These are phyloP conservation scores for Thelonectria olida DNA, from an alignment of 2,329 filamentous ascomycete genomes.

Conservation along the genomic window DNA sequence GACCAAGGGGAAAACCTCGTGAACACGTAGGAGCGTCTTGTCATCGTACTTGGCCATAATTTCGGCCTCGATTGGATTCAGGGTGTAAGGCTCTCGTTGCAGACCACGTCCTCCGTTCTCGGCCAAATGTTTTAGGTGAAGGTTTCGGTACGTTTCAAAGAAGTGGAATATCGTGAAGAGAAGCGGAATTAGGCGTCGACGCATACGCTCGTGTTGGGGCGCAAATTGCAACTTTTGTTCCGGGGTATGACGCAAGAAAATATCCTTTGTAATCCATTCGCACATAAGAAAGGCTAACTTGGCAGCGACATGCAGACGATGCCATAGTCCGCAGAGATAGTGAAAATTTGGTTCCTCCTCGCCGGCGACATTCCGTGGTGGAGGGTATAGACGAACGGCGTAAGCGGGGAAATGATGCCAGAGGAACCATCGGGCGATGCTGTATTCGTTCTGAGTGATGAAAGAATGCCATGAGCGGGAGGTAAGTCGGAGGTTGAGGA, in stretches of 20 bases:
- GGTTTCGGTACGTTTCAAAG: slow-evolving; percentile 70
- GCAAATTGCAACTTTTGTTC: slow-evolving; percentile 65
- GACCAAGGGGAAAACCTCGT: slow-evolving; percentile 71
- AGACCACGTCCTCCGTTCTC: slow-evolving; percentile 62
- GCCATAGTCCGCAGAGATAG: slow-evolving; percentile 72
- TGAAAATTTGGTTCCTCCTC: slow-evolving; percentile 62
- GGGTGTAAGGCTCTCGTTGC: slow-evolving; percentile 61
- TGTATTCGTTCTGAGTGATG: slow-evolving; percentile 67
- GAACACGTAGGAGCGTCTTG: slow-evolving; percentile 68
- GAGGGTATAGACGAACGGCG: slow-evolving; percentile 68
- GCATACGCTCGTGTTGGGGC: slow-evolving; percentile 70
- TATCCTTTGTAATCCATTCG: slow-evolving; percentile 72
- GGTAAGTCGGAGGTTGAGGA: slow-evolving; percentile 66
- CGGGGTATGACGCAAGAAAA: slow-evolving; percentile 68
- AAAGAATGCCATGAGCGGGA: slow-evolving; percentile 69
- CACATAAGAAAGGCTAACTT: slow-evolving; percentile 71
- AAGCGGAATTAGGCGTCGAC: slow-evolving; percentile 68
- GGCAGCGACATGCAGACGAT: slow-evolving; percentile 70
- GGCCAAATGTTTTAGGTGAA: slow-evolving; percentile 66
- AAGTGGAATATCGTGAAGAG: slow-evolving; percentile 75
- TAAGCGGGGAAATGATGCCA: slow-evolving; percentile 68
- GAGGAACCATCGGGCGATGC: slow-evolving; percentile 70
- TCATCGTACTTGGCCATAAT: slow-evolving; percentile 74
- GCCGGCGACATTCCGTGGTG: too few relatives aligned
- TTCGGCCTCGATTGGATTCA: slow-evolving; percentile 69